Base-by-base conservation (phyloP, 78 protist genomes). In the Chrysochromulina parva region DNA sequence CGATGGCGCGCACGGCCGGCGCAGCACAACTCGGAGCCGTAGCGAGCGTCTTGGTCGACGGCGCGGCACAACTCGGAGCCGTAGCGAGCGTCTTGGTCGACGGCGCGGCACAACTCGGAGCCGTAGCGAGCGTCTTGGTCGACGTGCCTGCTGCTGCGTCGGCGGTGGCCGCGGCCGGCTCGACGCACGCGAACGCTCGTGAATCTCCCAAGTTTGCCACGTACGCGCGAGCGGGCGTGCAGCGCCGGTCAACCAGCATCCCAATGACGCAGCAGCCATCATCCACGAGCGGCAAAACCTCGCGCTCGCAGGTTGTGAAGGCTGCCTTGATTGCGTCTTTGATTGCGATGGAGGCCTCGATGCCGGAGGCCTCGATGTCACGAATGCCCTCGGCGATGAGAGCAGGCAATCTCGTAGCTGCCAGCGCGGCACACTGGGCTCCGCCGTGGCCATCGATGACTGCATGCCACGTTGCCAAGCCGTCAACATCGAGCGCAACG, bases 361-460 rank as follows among this genome's bases (percentile, higher is more conserved):
- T 13, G 24, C 82, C 17, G 55, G 57, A 48, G 57, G 28, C 38
- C 38, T 38, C 4, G 82, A 3, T 19, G 53, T 4, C 57, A 7
- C 20, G 14, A 24, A 9, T 5, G 4, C 4, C 57, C 10, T 2
- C 26, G 13, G 57, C 50, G 24, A 74, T 53, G 57, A 74, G 82
- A 53, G 1, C n/a, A 0, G 82, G 82, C 13, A 74, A n/a, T 17
- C 26, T 19, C 16, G 3, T 22, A 10, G n/a, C 16, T 55, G 22
- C 82, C 53, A 3, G 48, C 24, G 3, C 58, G 6, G 82, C 82
- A 13, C 54, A 38, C 13, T 38, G 28, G 1, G 28, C 28, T 2
- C 82, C 82, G 5, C 82, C 82, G 82, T 74, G 82, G 28, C 82
- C 82, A 19, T 74, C 82, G 57, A 74, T 17, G 1, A 74, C 82